Evolutionary conservation across 1,139 yeast species (phyloP).

Genomic region (Pichia sp.): DNA sequence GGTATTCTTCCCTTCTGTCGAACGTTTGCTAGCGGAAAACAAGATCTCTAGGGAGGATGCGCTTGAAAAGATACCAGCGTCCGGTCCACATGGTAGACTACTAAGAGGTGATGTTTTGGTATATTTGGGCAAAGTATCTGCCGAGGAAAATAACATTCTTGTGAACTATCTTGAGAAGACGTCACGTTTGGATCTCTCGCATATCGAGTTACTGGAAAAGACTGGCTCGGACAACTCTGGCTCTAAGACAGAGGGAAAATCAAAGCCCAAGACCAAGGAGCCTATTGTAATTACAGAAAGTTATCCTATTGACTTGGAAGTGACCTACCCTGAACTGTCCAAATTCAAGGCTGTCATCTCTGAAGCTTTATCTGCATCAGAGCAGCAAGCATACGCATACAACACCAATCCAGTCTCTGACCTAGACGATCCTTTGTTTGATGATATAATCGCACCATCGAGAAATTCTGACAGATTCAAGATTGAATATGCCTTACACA

Average conservation of each 20-base stretch:
- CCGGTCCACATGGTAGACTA: constrained; percentile 86
- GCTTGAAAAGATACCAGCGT: constrained; percentile 62
- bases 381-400: constrained; percentile 72
- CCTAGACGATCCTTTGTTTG: constrained; percentile 70
- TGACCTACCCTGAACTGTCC: constrained; percentile 10
- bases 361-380: constrained; percentile 45
- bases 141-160: constrained; percentile 48
- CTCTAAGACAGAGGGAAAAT: neutral
- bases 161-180: constrained; percentile 54
- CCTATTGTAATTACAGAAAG: constrained; percentile 16
- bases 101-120: constrained; percentile 90
- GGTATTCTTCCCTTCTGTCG: constrained; percentile 77
- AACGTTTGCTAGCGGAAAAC: constrained; percentile 56
- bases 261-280: constrained; percentile 16
- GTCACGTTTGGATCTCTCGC: constrained; percentile 70
- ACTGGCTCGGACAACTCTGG: constrained; percentile 29
- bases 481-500: constrained; percentile 29
- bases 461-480: constrained; percentile 56
- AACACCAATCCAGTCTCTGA: constrained; percentile 31
- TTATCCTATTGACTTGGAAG: constrained; percentile 12
- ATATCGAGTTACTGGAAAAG: constrained; percentile 48
- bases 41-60: constrained; percentile 68
- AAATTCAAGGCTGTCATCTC: constrained; percentile 13
- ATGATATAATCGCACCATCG: constrained; percentile 75
- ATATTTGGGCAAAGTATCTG: constrained; percentile 67